Base-by-base conservation (phyloP, 208 protist genomes). In the Lotmaria passim region DNA sequence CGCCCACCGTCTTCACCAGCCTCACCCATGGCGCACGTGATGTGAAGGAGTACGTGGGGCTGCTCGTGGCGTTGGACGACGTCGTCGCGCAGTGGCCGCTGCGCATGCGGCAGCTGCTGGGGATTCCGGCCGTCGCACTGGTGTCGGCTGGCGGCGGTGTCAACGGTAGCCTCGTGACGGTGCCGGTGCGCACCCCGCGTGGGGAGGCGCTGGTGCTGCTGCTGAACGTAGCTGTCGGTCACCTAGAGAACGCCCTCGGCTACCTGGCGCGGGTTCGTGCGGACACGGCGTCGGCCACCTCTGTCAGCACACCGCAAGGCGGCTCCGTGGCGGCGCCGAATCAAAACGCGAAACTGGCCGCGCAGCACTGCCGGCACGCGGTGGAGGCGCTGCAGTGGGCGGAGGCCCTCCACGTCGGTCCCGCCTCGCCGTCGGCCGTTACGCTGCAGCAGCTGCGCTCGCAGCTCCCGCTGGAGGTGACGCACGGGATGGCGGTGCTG, bases 171-270 rank as follows among this genome's bases (percentile, higher is more conserved):
- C 19, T 52, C 30, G 30, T 71, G 34, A 61, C 57, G 0, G 43
- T 63, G 7, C 43, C 62, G 1, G 66, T 58, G 30, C 79, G 17
- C 26, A 73, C 39, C 46, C 79, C 50, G 44, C 77, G 47, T 48
- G 85, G 19, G 63, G 88, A 93, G 73, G 65, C 76, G 14, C 76
- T 89, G 31, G 53, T 89, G 28, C 73, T 91, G 17, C 62, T 90
- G 30, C 85, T 87, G 64, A 91, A 93, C 71, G 88, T 77, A 0
- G 75, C 85, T 11, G 60, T 85, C 0, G 65, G 48, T 1, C 75
- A 86, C 51, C 73, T 89, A 24, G 62, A 87, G 39, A 62, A 44
- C 3, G 88, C 81, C 3, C 55, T 86, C 53, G 52, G 36, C 23
- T 71, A 78, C 52, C 67, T 93, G 47, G 55, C 78, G 19, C 83